These are phyloP conservation scores for Trichoderma erinaceum DNA, from an alignment of 495 filamentous ascomycete genomes.

Conservation along the genomic window DNA sequence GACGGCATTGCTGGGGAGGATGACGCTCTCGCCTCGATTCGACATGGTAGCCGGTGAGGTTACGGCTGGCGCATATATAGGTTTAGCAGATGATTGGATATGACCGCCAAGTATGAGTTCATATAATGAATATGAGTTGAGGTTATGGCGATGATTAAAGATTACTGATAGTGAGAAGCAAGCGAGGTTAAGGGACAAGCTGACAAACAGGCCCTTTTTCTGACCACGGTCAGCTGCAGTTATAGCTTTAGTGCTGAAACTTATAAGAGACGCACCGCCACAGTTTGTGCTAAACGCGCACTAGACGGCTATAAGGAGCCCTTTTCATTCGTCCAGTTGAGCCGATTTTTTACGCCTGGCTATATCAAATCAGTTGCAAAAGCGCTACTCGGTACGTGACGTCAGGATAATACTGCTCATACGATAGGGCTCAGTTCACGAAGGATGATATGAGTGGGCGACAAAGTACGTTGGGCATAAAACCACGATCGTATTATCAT, in stretches of 20 bases:
- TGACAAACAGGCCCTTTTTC: background rate
- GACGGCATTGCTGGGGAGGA: slow-evolving; percentile 7
- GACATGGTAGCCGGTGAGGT: slow-evolving; percentile 2
- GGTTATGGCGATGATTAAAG: background rate
- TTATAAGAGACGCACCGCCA: background rate
- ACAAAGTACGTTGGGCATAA: background rate
- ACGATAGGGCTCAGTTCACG: too few relatives aligned
- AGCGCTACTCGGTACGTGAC: too few relatives aligned
- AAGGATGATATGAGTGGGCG: too few relatives aligned
- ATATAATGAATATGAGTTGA: background rate
- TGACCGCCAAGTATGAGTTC: background rate
- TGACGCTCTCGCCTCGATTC: background rate
- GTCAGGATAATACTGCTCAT: too few relatives aligned
- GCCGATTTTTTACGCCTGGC: background rate
- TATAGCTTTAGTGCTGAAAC: background rate
- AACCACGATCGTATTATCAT: background rate
- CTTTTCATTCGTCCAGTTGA: background rate
- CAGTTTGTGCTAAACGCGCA: background rate
- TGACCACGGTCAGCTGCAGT: background rate
- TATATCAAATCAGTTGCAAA: too few relatives aligned
- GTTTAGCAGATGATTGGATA: background rate
- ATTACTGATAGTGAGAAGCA: background rate
- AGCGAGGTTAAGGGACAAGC: background rate
- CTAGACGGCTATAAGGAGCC: background rate
- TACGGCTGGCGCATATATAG: background rate